phyloP scores from a whole-genome alignment of 371 early-diverging fungal species.

The Zychaea mexicana region DNA sequence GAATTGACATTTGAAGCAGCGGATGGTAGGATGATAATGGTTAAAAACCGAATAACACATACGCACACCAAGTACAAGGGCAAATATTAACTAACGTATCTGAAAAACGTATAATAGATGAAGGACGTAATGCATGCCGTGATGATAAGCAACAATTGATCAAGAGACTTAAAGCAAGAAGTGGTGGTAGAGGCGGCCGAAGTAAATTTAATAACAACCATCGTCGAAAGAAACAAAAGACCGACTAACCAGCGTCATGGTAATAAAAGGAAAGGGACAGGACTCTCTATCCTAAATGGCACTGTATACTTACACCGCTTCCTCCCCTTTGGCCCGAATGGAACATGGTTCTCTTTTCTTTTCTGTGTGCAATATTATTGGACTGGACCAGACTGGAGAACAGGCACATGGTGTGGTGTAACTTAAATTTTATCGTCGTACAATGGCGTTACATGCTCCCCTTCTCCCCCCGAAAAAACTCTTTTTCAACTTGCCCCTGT shows the following conservation, averaged over 20 bases:
- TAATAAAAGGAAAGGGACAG: too few relatives aligned
- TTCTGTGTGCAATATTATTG: background rate
- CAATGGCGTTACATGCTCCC: background rate
- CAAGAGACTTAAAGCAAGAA: background rate
- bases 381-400: background rate
- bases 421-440: background rate
- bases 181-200: too few relatives aligned
- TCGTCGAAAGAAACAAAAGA: background rate
- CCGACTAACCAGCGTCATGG: too few relatives aligned
- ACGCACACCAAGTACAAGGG: background rate
- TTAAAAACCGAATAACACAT: too few relatives aligned
- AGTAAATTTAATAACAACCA: background rate
- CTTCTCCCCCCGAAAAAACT: background rate
- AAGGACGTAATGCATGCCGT: background rate
- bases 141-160: background rate
- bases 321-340: too few relatives aligned
- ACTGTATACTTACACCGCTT: too few relatives aligned
- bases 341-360: too few relatives aligned
- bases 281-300: too few relatives aligned
- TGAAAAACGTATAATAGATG: background rate
- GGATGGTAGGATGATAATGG: constrained; percentile 23
- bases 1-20: constrained; percentile 23
- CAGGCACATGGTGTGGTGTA: background rate
- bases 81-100: background rate
- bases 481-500: too few relatives aligned